Conservation (phyloP, 2,329 filamentous ascomycete genomes). For the Alternaria burnsii region DNA sequence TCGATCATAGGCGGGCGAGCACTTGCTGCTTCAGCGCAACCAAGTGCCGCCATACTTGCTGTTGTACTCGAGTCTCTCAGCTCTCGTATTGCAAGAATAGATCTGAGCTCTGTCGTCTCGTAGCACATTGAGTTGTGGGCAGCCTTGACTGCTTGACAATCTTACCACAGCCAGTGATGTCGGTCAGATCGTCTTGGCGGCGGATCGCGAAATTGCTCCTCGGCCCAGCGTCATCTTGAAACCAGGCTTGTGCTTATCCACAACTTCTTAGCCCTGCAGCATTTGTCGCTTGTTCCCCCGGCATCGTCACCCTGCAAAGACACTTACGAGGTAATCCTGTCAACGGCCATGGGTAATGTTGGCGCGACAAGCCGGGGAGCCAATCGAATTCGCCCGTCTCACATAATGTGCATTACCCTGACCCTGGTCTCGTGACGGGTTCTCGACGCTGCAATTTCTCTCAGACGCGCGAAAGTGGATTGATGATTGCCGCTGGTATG, state of each 20-base stretch:
- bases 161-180: constrained; percentile 34
- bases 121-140: constrained; percentile 3
- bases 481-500: constrained; percentile 42
- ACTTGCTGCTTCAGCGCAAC: constrained; percentile 8
- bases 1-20: constrained; percentile 20
- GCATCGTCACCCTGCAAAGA: constrained; percentile 28
- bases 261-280: constrained; percentile 29
- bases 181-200: constrained; percentile 31
- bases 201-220: constrained; percentile 44
- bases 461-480: constrained; percentile 41
- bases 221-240: constrained; percentile 35
- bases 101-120: constrained; percentile 7
- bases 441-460: constrained; percentile 47
- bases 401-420: constrained; percentile 15
- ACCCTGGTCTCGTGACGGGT: constrained; percentile 29
- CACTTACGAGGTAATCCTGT: constrained; percentile 27
- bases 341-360: constrained; percentile 35
- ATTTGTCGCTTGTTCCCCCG: constrained; percentile 33
- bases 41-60: background rate
- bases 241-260: constrained; percentile 33
- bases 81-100: background rate
- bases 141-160: constrained; percentile 24
- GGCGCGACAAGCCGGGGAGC: constrained; percentile 34
- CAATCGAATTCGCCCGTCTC: constrained; percentile 31
- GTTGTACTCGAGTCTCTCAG: background rate